phyloP scores from a whole-genome alignment of 2,329 filamentous ascomycete genomes.

The Coccinonectria pachysandricola region DNA sequence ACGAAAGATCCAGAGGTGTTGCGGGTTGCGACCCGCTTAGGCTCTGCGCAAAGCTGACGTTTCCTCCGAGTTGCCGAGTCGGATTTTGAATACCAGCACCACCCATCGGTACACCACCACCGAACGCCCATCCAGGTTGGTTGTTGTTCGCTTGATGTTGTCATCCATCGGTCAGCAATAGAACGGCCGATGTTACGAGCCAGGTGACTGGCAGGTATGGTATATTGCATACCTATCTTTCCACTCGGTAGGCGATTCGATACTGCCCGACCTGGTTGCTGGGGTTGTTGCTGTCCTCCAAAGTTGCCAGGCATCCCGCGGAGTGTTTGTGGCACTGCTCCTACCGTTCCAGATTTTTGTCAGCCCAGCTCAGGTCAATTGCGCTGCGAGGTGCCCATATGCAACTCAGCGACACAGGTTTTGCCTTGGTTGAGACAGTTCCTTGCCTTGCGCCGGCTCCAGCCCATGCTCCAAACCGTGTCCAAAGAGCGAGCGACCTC shows the following conservation, averaged over 20 bases:
- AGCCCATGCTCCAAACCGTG: too few relatives aligned
- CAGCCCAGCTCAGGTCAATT: too few relatives aligned
- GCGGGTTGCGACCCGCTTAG: conserved; percentile 52
- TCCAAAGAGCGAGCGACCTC: too few relatives aligned
- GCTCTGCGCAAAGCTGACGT: conserved; percentile 57
- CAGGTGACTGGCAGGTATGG: conserved; percentile 4
- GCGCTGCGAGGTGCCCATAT: too few relatives aligned
- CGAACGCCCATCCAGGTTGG: conserved; percentile 51
- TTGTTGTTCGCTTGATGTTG: conserved; percentile 40
- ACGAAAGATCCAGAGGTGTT: conserved; percentile 55
- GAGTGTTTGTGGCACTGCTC: conserved; percentile 51
- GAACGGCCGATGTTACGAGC: conserved; percentile 3
- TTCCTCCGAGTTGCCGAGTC: conserved; percentile 44
- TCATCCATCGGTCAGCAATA: conserved; percentile 13
- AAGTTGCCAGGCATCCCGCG: conserved; percentile 53
- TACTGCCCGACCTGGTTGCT: conserved; percentile 40
- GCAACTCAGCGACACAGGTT: too few relatives aligned
- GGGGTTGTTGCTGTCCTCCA: conserved; percentile 47
- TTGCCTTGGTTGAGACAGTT: too few relatives aligned
- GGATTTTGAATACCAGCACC: conserved; percentile 42
- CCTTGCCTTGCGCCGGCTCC: too few relatives aligned
- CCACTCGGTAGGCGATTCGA: conserved; percentile 53
- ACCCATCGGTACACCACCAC: conserved; percentile 51
- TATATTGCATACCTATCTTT: conserved; percentile 43
- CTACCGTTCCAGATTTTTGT: conserved; percentile 26